Evolutionary conservation across 75 land plant genomes (phyloP).

Genomic region (Cupressus sempervirens): DNA sequence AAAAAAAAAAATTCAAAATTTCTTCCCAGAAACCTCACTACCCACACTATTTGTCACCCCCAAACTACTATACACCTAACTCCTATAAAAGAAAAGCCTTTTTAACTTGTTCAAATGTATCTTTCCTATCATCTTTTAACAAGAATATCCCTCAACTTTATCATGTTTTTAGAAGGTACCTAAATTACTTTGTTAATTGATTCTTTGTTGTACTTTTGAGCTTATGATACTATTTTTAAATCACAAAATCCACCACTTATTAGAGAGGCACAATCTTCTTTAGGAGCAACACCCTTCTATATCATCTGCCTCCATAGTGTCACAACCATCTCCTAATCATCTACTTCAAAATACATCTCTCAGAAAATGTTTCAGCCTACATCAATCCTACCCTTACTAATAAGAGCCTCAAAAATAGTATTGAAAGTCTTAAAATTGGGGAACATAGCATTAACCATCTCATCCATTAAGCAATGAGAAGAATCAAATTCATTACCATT

Average conservation of each 20-base stretch:
- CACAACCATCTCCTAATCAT: constrained; percentile 21
- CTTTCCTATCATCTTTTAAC: constrained; percentile 14
- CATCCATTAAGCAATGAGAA: constrained; percentile 31
- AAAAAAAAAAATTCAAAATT: too few relatives aligned
- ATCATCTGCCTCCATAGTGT: constrained; percentile 36
- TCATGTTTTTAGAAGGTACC: constrained; percentile 24
- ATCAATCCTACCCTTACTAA: constrained; percentile 15
- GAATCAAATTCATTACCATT: neutral
- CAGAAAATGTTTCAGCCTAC: constrained; percentile 30
- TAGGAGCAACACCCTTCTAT: constrained; percentile 12
- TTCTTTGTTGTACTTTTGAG: constrained; percentile 34
- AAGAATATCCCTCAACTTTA: constrained; percentile 34
- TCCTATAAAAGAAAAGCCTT: too few relatives aligned
- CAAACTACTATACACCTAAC: too few relatives aligned
- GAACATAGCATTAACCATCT: constrained; percentile 48
- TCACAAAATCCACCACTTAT: constrained; percentile 30
- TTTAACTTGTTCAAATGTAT: constrained; percentile 27
- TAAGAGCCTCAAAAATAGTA: constrained; percentile 25
- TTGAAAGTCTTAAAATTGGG: constrained; percentile 40
- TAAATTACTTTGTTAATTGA: constrained; percentile 28
- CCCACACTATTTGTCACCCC: too few relatives aligned
- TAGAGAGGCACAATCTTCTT: constrained; percentile 30
- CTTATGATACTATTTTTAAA: constrained; percentile 27
- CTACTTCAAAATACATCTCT: constrained; percentile 29
- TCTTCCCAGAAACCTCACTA: too few relatives aligned